These are phyloP conservation scores for Acanthamoeba healyi DNA, from an alignment of 208 protist genomes.

Conservation along the genomic window DNA sequence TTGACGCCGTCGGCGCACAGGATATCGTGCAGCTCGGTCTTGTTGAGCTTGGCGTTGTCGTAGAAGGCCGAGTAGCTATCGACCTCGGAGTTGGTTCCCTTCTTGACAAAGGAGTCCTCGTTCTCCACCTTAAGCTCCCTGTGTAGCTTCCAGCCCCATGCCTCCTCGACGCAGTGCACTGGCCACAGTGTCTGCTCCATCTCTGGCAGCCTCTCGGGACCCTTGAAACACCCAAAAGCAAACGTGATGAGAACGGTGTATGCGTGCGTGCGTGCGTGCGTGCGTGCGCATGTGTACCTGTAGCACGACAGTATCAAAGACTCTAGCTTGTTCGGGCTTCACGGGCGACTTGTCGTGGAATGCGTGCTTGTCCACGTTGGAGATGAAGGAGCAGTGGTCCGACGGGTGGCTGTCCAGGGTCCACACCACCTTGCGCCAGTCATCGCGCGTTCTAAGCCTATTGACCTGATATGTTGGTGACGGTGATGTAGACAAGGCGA, in stretches of 20 bases:
- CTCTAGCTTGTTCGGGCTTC: neutral
- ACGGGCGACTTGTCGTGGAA: slow-evolving; percentile 43
- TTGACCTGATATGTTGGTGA: no score
- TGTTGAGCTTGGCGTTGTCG: slow-evolving; percentile 69
- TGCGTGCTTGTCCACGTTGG: slow-evolving; percentile 21
- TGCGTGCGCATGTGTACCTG: neutral
- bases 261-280: no score
- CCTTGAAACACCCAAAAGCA: no score
- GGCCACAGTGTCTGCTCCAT: slow-evolving; percentile 52
- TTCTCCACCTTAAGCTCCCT: slow-evolving; percentile 3
- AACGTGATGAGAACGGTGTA: no score
- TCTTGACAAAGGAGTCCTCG: slow-evolving; percentile 49
- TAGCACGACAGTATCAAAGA: slow-evolving; percentile 8
- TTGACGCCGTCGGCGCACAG: slow-evolving; percentile 56
- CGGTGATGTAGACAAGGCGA: no score
- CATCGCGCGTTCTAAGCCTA: neutral
- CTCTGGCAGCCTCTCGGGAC: no score
- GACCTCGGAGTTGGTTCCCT: slow-evolving; percentile 72
- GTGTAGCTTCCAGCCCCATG: slow-evolving; percentile 38
- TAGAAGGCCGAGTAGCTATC: slow-evolving; percentile 81
- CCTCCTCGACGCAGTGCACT: slow-evolving; percentile 1
- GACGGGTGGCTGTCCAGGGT: slow-evolving; percentile 33
- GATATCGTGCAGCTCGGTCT: slow-evolving; percentile 71
- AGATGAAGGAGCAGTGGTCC: slow-evolving; percentile 48
- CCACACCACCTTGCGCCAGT: slow-evolving; percentile 10